Base-by-base conservation (phyloP, 2,329 filamentous ascomycete genomes). In the Aspergillus amoenus region DNA sequence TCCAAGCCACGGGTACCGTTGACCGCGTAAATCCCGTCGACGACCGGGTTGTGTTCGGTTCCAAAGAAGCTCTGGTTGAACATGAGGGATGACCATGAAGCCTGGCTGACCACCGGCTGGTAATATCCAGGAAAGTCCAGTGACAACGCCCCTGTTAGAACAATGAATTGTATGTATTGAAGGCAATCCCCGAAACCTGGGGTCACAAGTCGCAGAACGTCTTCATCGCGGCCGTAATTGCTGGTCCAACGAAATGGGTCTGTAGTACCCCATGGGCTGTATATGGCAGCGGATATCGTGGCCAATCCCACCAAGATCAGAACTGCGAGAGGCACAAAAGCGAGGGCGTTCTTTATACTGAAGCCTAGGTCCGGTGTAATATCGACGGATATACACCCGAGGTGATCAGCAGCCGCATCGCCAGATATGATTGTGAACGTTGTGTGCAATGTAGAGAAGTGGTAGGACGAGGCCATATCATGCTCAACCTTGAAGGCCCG, bases 161-260 rank as follows among this genome's bases (percentile, higher is more conserved):
- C 88, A 54, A 94, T 82, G 66, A 96, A 99, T 70, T 99, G 94
- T 17, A 99, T 90, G 72, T 99, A 97, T 74, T 97, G 93, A 55
- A 99, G 81, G 69, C 94, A 99, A 71, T 99, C 94, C 6, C 91
- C 92, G 71, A 99, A 97, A 1, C 94, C 94, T 5, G 94, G 94
- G 0, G 94, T 99, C 34, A 99, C 91, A 47, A 99, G 81, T 55
- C 94, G 87, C 53, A 99, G 81, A 63, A 97, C 80, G 76, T 99
- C 94, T 60, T 91, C 90, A 66, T 99, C 94, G 65, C 93, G 87
- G 37, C 94, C 94, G 71, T 96, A 97, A 71, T 99, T 99, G 69
- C 91, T 95, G n/a, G 91, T 92, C 92, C 93, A 99, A 64, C 90
- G 88, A 72, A 97, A 97, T 18, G 93, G 82, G 70, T 99, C 90